Conservation (phyloP, 2,329 filamentous ascomycete species). For the Aspergillus novofumigatus region DNA sequence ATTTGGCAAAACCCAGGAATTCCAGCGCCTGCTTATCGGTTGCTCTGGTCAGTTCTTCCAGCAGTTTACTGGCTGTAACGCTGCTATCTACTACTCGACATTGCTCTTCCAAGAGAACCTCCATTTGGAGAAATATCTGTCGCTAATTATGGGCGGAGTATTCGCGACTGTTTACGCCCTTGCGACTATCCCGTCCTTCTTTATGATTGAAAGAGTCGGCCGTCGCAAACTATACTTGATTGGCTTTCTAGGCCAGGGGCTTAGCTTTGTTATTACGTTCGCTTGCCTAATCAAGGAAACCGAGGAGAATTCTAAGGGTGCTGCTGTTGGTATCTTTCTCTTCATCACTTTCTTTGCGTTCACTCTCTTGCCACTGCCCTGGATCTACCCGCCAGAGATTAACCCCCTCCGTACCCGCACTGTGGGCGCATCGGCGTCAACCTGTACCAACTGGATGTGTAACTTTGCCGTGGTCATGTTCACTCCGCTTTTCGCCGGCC, state of each 20-base stretch:
- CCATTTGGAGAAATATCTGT: slow-evolving; percentile 15
- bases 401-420: slow-evolving; percentile 52
- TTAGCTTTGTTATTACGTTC: slow-evolving; percentile 31
- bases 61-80: slow-evolving; percentile 45
- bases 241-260: slow-evolving; percentile 31
- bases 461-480: slow-evolving; percentile 52
- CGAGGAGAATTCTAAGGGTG: slow-evolving; percentile 27
- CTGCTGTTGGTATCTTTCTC: slow-evolving; percentile 58
- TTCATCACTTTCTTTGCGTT: slow-evolving; percentile 65
- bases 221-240: slow-evolving; percentile 34
- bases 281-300: slow-evolving; percentile 27
- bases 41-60: slow-evolving; percentile 36
- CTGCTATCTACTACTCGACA: slow-evolving; percentile 43
- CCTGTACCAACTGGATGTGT: slow-evolving; percentile 51
- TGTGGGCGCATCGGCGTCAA: slow-evolving; percentile 49
- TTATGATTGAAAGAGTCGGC: slow-evolving; percentile 36
- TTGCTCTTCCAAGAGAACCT: slow-evolving; percentile 43
- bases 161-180: slow-evolving; percentile 26
- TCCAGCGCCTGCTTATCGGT: slow-evolving; percentile 28
- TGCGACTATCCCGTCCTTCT: slow-evolving; percentile 24
- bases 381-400: slow-evolving; percentile 48
- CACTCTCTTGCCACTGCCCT: slow-evolving; percentile 59
- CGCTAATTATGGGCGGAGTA: slow-evolving; percentile 25
- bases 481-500: slow-evolving; percentile 34
- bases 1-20: slow-evolving; percentile 28